These are phyloP conservation scores for Pontederia paniculata DNA, from an alignment of 176 grass and related monocot species.

Conservation along the genomic window DNA sequence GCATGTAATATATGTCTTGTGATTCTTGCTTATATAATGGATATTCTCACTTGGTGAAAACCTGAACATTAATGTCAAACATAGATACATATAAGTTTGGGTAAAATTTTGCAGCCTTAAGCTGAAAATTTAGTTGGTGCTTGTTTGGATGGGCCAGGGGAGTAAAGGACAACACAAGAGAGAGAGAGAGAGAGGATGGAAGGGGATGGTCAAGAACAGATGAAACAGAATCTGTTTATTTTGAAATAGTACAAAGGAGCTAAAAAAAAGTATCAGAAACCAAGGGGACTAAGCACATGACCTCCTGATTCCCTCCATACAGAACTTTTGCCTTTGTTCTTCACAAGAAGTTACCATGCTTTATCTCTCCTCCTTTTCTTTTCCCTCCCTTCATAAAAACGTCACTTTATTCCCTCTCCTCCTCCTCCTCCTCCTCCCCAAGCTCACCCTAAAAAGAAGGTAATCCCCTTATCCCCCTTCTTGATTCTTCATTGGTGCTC, in stretches of 20 bases:
- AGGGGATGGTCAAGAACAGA: constrained; percentile 16
- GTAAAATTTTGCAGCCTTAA: too few relatives aligned
- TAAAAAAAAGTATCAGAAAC: constrained; percentile 26
- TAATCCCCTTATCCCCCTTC: constrained; percentile 27
- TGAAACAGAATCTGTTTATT: constrained; percentile 4
- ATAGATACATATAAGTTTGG: too few relatives aligned
- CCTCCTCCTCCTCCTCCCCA: constrained; percentile 13
- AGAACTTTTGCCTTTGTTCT: constrained; percentile 74
- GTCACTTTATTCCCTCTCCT: constrained; percentile 69
- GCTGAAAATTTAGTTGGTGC: too few relatives aligned
- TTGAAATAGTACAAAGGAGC: background rate
- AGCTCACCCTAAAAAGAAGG: constrained; percentile 55
- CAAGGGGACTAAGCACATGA: constrained; percentile 28
- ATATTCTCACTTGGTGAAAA: too few relatives aligned
- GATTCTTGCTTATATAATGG: constrained; percentile 15
- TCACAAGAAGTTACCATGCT: constrained; percentile 99
- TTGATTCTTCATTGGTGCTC: constrained; percentile 35
- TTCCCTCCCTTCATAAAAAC: constrained; percentile 17
- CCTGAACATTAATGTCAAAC: too few relatives aligned
- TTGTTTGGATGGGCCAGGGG: too few relatives aligned
- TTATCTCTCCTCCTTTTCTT: constrained; percentile 35
- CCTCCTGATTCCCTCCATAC: constrained; percentile 20
- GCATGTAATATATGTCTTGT: too few relatives aligned
- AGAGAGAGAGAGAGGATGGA: background rate
- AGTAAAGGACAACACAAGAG: constrained; percentile 8